Evolutionary conservation across 805 yeast species (phyloP).

Genomic region (Clavispora vitiphila): DNA sequence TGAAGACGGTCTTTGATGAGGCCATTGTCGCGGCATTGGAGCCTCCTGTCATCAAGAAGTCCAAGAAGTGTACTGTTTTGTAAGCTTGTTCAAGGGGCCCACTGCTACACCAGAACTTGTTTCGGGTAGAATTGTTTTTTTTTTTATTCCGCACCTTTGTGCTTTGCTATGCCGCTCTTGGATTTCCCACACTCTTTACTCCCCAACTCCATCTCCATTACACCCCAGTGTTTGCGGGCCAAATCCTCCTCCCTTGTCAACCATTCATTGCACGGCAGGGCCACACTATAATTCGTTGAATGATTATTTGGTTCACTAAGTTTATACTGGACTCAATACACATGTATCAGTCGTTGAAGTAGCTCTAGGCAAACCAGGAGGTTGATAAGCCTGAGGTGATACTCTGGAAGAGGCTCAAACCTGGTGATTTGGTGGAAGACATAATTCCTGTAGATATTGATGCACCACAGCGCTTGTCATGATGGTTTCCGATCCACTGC

Average conservation of each 20-base stretch:
- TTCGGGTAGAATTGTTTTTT: neutral
- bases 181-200: neutral
- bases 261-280: neutral
- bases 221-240: conserved; percentile 1
- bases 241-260: conserved; percentile 1
- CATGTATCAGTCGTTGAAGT: neutral
- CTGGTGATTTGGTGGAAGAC: too few relatives aligned
- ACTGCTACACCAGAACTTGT: neutral
- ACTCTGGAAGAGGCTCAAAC: too few relatives aligned
- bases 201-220: neutral
- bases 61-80: conserved; percentile 82
- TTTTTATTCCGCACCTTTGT: neutral
- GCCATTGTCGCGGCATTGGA: conserved; percentile 98
- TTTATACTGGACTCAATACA: conserved; percentile 1
- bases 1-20: conserved; percentile 97
- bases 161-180: neutral
- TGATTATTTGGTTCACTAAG: conserved; percentile 2
- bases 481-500: too few relatives aligned
- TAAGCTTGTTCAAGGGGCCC: too few relatives aligned
- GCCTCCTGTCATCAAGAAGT: conserved; percentile 83
- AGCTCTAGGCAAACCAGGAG: too few relatives aligned
- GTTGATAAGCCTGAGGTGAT: neutral
- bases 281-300: conserved; percentile 1
- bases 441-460: too few relatives aligned
- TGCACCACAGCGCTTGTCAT: too few relatives aligned